These are phyloP conservation scores for Botrytis squamosa DNA, from an alignment of 2,329 filamentous ascomycete species.

Conservation along the genomic window DNA sequence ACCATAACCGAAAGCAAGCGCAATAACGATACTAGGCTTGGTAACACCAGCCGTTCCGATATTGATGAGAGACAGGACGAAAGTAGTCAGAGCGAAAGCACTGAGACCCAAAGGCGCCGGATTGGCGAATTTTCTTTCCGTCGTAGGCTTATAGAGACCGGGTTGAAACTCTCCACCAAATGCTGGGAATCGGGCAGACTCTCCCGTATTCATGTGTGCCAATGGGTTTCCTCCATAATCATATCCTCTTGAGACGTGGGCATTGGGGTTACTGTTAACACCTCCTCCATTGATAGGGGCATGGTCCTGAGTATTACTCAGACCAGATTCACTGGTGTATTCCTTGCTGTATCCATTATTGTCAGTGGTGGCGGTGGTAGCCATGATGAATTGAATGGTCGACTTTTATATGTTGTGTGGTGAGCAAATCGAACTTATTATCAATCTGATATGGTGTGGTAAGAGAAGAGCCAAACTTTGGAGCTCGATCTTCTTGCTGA, in stretches of 20 bases:
- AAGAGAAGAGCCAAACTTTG: background rate
- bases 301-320: constrained; percentile 27
- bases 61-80: constrained; percentile 59
- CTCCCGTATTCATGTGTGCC: constrained; percentile 46
- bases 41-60: constrained; percentile 48
- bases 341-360: constrained; percentile 29
- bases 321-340: constrained; percentile 21
- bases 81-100: constrained; percentile 63
- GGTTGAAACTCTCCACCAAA: constrained; percentile 61
- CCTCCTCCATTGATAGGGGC: constrained; percentile 18
- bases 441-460: background rate
- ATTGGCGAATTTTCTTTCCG: constrained; percentile 56
- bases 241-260: constrained; percentile 19
- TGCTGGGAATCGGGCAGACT: constrained; percentile 48
- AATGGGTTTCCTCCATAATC: constrained; percentile 46
- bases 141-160: constrained; percentile 54
- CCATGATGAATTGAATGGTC: constrained; percentile 27
- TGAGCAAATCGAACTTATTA: background rate
- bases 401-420: background rate
- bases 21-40: constrained; percentile 54
- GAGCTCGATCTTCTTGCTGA: background rate
- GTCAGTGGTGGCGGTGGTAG: constrained; percentile 30
- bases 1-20: constrained; percentile 60
- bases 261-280: constrained; percentile 6
- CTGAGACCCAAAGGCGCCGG: constrained; percentile 59